A percentile compares a stretch with the other conserved stretches of the same genome.
Evolutionary conservation across 164 flowering plant genomes (phyloP).

Genomic region (Stephania cephalantha): DNA sequence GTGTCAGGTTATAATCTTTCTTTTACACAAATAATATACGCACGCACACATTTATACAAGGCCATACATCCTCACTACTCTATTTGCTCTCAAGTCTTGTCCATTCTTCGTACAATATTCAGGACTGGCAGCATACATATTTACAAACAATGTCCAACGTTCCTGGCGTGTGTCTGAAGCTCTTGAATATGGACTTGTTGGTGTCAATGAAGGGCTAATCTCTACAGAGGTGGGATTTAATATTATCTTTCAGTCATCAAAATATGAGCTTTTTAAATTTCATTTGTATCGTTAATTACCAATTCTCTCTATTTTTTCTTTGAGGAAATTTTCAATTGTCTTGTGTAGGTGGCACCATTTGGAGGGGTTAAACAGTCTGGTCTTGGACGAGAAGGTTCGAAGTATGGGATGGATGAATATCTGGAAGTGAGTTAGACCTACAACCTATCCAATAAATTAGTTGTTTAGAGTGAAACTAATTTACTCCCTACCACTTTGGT

Average conservation of each 20-base stretch:
- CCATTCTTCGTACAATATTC: conserved; percentile 11
- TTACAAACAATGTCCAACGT: conserved; percentile 69
- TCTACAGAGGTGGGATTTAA: conserved; percentile 74
- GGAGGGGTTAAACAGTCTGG: conserved; percentile 97
- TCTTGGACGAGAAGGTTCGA: conserved; percentile 96
- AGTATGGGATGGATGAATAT: conserved; percentile 92
- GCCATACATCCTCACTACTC: background rate
- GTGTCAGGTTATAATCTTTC: background rate
- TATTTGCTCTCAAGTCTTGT: background rate
- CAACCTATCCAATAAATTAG: background rate
- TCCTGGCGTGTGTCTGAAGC: conserved; percentile 96
- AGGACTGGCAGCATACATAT: conserved; percentile 91
- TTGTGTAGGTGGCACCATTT: conserved; percentile 93
- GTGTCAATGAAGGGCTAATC: conserved; percentile 90
- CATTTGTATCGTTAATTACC: background rate
- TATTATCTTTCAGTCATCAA: background rate
- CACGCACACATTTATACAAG: background rate
- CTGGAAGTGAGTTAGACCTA: conserved; percentile 53
- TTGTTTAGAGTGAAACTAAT: background rate
- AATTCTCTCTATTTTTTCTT: background rate
- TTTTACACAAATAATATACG: background rate
- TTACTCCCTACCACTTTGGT: conserved; percentile 1
- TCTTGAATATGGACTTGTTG: conserved; percentile 93
- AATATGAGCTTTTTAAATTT: background rate
- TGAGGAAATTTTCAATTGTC: background rate